Evolutionary conservation across 495 filamentous ascomycete genomes (phyloP), one percentile per base, ranked within the genome.

Genomic region (Thermothielavioides terrestris): DNA sequence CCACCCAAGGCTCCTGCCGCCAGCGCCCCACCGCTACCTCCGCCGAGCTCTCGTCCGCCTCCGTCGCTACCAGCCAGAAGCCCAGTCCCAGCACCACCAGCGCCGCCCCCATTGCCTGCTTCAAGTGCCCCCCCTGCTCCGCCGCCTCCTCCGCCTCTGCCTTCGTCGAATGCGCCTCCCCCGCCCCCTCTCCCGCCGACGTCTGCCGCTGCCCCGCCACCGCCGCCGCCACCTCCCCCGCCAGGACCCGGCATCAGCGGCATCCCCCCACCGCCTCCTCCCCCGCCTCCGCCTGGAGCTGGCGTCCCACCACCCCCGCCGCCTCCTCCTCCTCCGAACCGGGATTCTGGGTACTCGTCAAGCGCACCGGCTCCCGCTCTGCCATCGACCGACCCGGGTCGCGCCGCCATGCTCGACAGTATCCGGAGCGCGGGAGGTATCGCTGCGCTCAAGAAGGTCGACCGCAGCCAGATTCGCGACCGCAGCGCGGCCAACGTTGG

Each of bases 341-440:
- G 75, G 52, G 77, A 78, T 50, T 77, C 79, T n/a, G 79, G 77
- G 37, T 77, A 77, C 52, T 66, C 69, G 14, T 77, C 76, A 2
- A 80, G 76, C n/a, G 75, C 74, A 14, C 77, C 80, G 11, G 74
- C 80, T 23, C 67, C 78, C 6, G 57, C 71, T 21, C 57, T 81
- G 15, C 79, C 83, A 1, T 38, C 71, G 23, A 78, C 67, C 42
- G 76, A 68, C 31, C 66, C 71, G 39, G 38, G 54, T 6, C 79
- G 83, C 39, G 70, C 79, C 43, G 82, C 85, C 53, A 66, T 98
- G 42, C 65, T 98, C 49, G 88, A 88, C 18, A 77, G 85, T 53
- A 98, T 98, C 60, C 78, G 87, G 48, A 79, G 78, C 7, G 83
- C 83, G 21, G 87, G 88, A 55, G 85, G 87, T 27, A 75, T 82